Base-by-base conservation (phyloP, 2,329 filamentous ascomycete genomes). In the Cordyceps militaris region DNA sequence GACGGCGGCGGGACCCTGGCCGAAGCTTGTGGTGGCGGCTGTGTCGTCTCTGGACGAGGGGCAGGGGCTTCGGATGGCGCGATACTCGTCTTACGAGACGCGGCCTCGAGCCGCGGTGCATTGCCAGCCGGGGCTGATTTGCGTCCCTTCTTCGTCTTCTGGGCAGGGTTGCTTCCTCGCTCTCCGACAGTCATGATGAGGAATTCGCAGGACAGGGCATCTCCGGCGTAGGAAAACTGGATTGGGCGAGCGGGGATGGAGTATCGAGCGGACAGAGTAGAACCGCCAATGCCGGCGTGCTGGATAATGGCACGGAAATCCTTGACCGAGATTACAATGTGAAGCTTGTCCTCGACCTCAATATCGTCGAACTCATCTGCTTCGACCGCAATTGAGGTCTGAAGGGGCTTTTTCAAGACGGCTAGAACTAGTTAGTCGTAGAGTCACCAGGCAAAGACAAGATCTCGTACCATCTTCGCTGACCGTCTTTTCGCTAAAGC, bases 101-200 rank as follows among this genome's bases (percentile, higher is more conserved):
- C 71, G 40, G 79, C 74, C 62, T 81, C 79, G 32, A 82, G 71
- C 47, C 73, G 74, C 14, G 76, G 75, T 3, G 69, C 69, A 8
- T 63, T 63, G 19, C 55, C 63, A 52, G 66, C 68, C 14, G 69
- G 64, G 23, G 70, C 66, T 30, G 70, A 68, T 62, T 77, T 81
- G 47, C 71, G 69, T 0, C 71, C 67, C 60, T 75, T 80, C 61
- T 76, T 80, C 46, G 74, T 74, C 66, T 76, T 80, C 59, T 78
- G 77, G 11, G 68, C 69, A 5, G 75, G 70, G 47, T 76, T 78
- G 28, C 72, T 77, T 53, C 77, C 76, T 59, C 78, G 76, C 63
- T 91, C 87, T 14, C 88, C 89, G 9, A 88, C 84, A 1, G 89
- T 93, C 88, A 91, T 92, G 60, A 93, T 79, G 44, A 91, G 87